Evolutionary conservation across 176 grass and related monocot genomes (phyloP).

Genomic region (maize (Zea mays)): DNA sequence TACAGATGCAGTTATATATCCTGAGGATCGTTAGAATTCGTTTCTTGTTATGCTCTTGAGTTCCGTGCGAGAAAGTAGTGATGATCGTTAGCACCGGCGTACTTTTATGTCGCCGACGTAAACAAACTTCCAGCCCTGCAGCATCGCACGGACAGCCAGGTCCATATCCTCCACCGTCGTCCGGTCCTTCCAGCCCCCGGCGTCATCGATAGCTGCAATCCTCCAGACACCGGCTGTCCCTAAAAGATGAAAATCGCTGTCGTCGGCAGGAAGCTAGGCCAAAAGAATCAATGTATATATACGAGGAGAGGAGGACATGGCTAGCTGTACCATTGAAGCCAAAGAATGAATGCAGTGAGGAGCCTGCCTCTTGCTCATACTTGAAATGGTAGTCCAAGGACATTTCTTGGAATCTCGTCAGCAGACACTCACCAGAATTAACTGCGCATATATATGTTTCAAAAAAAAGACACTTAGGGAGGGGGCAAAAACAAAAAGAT

Average conservation of each 20-base stretch:
- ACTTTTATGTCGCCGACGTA: constrained; percentile 79
- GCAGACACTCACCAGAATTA: constrained; percentile 77
- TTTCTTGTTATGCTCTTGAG: background rate
- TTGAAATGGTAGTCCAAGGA: constrained; percentile 97
- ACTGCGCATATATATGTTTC: constrained; percentile 39
- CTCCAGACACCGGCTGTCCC: constrained; percentile 97
- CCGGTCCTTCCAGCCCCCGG: constrained; percentile 92
- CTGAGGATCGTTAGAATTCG: constrained; percentile 10
- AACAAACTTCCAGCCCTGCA: constrained; percentile 84
- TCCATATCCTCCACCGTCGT: constrained; percentile 99
- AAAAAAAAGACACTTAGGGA: background rate
- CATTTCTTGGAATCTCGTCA: constrained; percentile 96
- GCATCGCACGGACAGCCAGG: constrained; percentile 68
- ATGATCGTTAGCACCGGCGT: background rate
- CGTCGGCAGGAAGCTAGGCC: too few relatives aligned
- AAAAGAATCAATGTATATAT: too few relatives aligned
- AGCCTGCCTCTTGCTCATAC: constrained; percentile 91
- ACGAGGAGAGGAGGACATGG: background rate
- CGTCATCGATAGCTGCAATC: constrained; percentile 64
- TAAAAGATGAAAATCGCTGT: constrained; percentile 19
- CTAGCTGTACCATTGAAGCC: constrained; percentile 72
- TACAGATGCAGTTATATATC: constrained; percentile 17
- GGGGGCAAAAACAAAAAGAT: background rate
- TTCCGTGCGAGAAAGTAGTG: background rate
- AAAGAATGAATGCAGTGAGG: constrained; percentile 67